Base-by-base conservation (phyloP, 768 basidiomycete species). In the Termitomyces sp. region DNA sequence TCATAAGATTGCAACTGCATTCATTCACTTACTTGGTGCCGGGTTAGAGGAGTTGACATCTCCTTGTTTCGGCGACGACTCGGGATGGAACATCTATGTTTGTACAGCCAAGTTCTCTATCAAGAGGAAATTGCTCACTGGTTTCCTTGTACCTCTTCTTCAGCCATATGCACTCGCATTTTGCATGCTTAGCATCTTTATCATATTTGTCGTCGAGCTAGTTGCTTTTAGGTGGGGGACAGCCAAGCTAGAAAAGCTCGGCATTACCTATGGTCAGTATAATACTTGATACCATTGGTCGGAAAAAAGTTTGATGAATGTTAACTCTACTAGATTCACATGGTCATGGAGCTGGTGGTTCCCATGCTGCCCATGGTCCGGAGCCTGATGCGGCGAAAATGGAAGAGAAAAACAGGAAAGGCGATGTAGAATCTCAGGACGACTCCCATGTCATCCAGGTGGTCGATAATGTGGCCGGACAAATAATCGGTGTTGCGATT, bases 191-290 rank as follows among this genome's bases (percentile, higher is more conserved):
- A 86, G 91, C 63, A 85, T 97, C 35, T 95, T 93, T 66, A 61
- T 64, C 20, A 89, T 97, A 41, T 98, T 97, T 74, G 77, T 92
- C 59, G 71, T 89, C 46, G 94, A 98, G 69, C 68, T 98, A 10
- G 64, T 90, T 43, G 93, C 94, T 13, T 93, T 94, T 73, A 84
- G 95, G 52, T 86, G 88, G 77, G 96, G 95, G 0, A 87, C 82
- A 0, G 74, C 83, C 7, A 88, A 83, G 65, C 79, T 97, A 7
- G 74, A 76, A 15, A 76, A 77, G 53, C 67, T 91, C 5, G 91
- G 91, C 7, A 64, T 87, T 22, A 66, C 67, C 12, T 82, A 88
- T 62, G 85, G 88, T 84, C 59, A 11, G 78, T 65, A 4, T 20
- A 46, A 45, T 41, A 49, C 41, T 47, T 45, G n/a, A n/a, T 36